Percentiles rank a stretch among this genome's conserved stretches.
Conservation (phyloP, 225 moss, liverwort and hornwort genomes). For the Thuidium tamariscinum region DNA sequence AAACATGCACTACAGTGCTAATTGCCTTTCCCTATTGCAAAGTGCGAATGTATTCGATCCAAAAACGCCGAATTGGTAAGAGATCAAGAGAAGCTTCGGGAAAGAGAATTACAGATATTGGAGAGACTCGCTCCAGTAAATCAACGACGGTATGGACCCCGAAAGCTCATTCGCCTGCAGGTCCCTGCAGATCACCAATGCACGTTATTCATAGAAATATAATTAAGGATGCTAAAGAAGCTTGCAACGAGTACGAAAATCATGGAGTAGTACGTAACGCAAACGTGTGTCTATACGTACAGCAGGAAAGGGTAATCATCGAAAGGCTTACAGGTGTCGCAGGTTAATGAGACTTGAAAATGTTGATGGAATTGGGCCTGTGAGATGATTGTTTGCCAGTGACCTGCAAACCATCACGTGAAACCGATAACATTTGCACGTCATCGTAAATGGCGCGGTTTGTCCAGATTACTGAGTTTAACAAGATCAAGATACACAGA, state of each 20-base stretch:
- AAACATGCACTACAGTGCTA: background rate
- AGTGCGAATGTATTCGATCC: background rate
- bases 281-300: background rate
- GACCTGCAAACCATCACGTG: slow-evolving; percentile 8
- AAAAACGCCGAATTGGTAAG: background rate
- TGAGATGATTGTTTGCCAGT: slow-evolving; percentile 24
- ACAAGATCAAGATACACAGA: background rate
- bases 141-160: slow-evolving; percentile 38
- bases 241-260: background rate
- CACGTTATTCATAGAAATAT: background rate
- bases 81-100: background rate
- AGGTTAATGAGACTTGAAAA: slow-evolving; percentile 41
- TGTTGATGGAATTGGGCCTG: slow-evolving; percentile 40
- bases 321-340: slow-evolving; percentile 24
- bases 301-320: background rate
- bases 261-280: background rate
- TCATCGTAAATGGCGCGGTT: background rate
- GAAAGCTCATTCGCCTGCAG: slow-evolving; percentile 43
- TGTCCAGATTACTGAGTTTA: background rate
- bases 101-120: slow-evolving; percentile 25
- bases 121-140: slow-evolving; percentile 49
- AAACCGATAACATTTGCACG: background rate
- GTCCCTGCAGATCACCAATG: slow-evolving; percentile 10
- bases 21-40: background rate
- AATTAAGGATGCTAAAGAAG: background rate